Evolutionary conservation across 2,329 filamentous ascomycete genomes (phyloP), one percentile per base, ranked within the genome.

Genomic region (Sclerotinia minor): DNA sequence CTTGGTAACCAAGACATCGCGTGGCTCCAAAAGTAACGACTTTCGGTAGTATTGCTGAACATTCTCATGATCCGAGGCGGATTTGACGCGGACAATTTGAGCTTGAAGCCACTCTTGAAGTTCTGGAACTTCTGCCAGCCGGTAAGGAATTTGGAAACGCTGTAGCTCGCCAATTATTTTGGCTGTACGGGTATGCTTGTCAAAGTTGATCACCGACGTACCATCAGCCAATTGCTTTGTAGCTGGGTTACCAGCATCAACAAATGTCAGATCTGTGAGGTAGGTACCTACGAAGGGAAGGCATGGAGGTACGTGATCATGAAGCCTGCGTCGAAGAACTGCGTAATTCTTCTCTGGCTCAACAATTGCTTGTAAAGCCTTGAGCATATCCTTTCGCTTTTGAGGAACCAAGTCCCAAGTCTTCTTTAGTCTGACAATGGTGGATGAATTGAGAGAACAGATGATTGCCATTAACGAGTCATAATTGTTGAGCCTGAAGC

Each of bases 381-480:
- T 91, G 26, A 98, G 84, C 73, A 89, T 86, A 67, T 89, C 86
- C 76, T 93, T 94, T 61, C 92, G 92, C 82, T 92, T 97, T 55
- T 85, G 83, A 6, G 92, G 94, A 13, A 99, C 87, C 17, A 89
- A 79, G 66, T 98, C 95, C 95, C 95, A 99, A 0, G 95, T 99
- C 75, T 89, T 91, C 77, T 91, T 92, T 11, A 99, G 83, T 26
- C 95, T 91, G 66, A 88, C 88, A 73, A 99, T 94, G 74, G 93
- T 94, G 21, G 94, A 96, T 68, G 91, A 94, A 79, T 96, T 96
- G 60, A 99, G 81, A 13, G 92, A 94, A 82, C 94, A 97, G 75
- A 97, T 92, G 73, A 99, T 97, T 9, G 95, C 93, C 93, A 98
- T 97, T 15, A 99, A 81, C 0, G 92, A 92, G 76, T 99, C 94